Evolutionary conservation across 2,329 filamentous ascomycete species (phyloP), one percentile per base, ranked within the genome.

Genomic region (Spiromastix sp.): DNA sequence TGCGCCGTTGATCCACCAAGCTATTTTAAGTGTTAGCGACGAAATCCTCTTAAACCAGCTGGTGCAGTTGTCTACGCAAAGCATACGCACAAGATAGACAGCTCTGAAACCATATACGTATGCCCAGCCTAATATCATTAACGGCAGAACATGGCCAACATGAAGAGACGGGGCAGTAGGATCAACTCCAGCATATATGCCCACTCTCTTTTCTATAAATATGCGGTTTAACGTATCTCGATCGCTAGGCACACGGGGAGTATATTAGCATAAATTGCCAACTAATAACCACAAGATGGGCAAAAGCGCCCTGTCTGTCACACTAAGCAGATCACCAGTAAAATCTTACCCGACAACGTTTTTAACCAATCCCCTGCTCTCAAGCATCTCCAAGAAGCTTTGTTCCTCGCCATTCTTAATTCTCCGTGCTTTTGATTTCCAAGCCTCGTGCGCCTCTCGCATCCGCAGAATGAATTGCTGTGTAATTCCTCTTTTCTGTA

Each of bases 81-180:
- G 11, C 12, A 12, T n/a, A 51, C 62, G 48, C 25, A 68, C 64
- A 42, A 70, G 39, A 37, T 63, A 67, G 29, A 57, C 55, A 4
- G 64, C 54, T 3, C 59, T 57, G 34, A 67, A 54, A 5, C 66
- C 66, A 53, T 64, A 63, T 4, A 67, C 59, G 40, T 67, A 69
- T 29, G 59, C 59, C 66, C 66, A 69, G 3, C 59, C 64, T 34
- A 69, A 35, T 3, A 67, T 59, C 64, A 70, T 70, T 32, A 70
- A 62, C 2, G 66, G 66, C 9, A 70, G 40, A 57, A 70, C 64
- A 46, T 70, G 66, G 10, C 66, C 66, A 37, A 70, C 52, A 46
- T 70, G 66, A 47, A 69, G 48, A 25, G 66, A 68, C 2, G 64
- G 61, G 8, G 62, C 66, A 3, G 66, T 70, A 25, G 66, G 66